Evolutionary conservation across 2,329 filamentous ascomycete species (phyloP), one percentile per base, ranked within the genome.

Genomic region (Apiospora aurea): DNA sequence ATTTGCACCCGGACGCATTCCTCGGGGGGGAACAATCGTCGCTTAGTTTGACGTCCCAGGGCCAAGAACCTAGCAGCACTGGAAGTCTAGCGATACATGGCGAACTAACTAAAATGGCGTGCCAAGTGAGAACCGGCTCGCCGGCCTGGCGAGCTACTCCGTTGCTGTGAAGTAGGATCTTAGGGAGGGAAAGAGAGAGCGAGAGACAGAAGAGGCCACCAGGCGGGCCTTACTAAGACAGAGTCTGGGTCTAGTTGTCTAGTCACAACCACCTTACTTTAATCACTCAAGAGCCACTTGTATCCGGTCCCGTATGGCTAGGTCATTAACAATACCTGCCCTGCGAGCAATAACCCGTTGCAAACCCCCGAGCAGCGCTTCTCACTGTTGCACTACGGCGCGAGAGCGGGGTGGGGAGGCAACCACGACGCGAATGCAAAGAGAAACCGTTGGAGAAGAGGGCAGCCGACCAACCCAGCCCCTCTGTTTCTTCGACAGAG

Each of bases 321-420:
- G 53, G 34, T 29, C 26, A 16, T 34, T 29, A 29, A 61, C 53
- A 61, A 61, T 61, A 61, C 53, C 16, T 61, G 53, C 53, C 53
- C 14, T 4, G 16, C 16, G 26, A 34, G 29, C 53, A 7, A 10
- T 11, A 6, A 34, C 29, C 49, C 53, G 26, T 61, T 34, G 6
- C 53, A 34, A 24, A 16, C 10, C 4, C 29, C 53, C 4, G 6
- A 21, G 16, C 49, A 21, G 16, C 49, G 10, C 11, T 26, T 14
- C 26, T 8, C 26, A 11, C 7, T 43, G 41, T 14, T 43, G 29
- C 13, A 14, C 53, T 18, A 61, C 18, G 26, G 26, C 6, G 18
- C 6, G 18, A 8, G 46, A 47, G 46, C 18, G 51, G 26, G 26
- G 11, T 14, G 14, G 47, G 47, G 47, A 49, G 47, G 26, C 26